Conservation (phyloP, 2,329 filamentous ascomycete genomes). For the Chrysoporthe deuterocubensis region DNA sequence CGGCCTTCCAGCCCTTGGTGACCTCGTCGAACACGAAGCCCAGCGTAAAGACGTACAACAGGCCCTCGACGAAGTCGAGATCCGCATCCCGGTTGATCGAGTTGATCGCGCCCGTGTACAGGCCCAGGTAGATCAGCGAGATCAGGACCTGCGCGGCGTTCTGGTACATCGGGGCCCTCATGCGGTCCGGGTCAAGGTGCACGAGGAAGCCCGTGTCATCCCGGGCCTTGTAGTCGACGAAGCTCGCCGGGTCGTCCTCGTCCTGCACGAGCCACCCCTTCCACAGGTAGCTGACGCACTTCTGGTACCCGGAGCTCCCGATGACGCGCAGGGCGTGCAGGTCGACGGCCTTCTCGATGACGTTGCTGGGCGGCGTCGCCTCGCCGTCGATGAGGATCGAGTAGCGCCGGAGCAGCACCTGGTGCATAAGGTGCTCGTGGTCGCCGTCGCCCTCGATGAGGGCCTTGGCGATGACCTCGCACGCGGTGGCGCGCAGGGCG, state of each 20-base stretch:
- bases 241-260: conserved; percentile 85
- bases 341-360: conserved; percentile 91
- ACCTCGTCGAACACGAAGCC: conserved; percentile 89
- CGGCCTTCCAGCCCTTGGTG: conserved; percentile 92
- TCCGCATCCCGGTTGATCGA: conserved; percentile 86
- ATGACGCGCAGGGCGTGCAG: conserved; percentile 88
- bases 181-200: conserved; percentile 92
- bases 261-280: conserved; percentile 96
- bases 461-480: conserved; percentile 88
- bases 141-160: conserved; percentile 87
- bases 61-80: conserved; percentile 79
- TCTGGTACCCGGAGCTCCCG: conserved; percentile 91
- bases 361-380: conserved; percentile 78
- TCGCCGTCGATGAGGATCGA: conserved; percentile 75
- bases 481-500: conserved; percentile 76
- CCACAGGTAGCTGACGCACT: conserved; percentile 93
- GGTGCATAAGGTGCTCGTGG: conserved; percentile 75
- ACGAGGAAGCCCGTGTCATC: conserved; percentile 76
- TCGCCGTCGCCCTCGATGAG: conserved; percentile 87
- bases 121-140: conserved; percentile 77
- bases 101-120: conserved; percentile 93
- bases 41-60: conserved; percentile 89
- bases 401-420: conserved; percentile 85
- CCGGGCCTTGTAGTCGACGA: conserved; percentile 84
- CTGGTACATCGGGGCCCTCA: conserved; percentile 91